A percentile compares a stretch with the other conserved stretches of the same genome.
These are phyloP conservation scores for Neonectria hederae DNA, from an alignment of 2,329 filamentous ascomycete genomes.

Conservation along the genomic window DNA sequence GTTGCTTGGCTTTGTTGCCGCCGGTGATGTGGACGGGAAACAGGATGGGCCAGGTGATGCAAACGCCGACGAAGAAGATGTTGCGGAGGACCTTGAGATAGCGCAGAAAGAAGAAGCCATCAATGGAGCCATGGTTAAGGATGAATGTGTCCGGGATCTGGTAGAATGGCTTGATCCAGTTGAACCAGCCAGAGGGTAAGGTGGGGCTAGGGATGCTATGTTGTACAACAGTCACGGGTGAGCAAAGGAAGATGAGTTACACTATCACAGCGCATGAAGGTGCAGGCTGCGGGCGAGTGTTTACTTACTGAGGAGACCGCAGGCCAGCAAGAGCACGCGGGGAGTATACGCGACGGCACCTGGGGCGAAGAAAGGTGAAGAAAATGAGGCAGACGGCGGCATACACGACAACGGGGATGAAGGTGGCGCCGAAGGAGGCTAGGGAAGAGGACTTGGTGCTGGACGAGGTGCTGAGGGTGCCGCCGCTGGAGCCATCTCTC, in stretches of 20 bases:
- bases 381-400: constrained; percentile 59
- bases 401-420: constrained; percentile 64
- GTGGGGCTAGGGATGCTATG: constrained; percentile 65
- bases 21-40: constrained; percentile 90
- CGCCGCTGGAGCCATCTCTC: constrained; percentile 46
- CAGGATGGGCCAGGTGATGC: constrained; percentile 87
- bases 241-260: neutral
- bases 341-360: constrained; percentile 62
- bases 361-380: constrained; percentile 60
- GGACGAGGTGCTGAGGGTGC: constrained; percentile 48
- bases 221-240: neutral
- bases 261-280: neutral
- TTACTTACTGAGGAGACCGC: constrained; percentile 52
- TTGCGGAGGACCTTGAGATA: constrained; percentile 75
- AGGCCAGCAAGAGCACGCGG: constrained; percentile 62
- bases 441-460: constrained; percentile 49
- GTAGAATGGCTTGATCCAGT: constrained; percentile 76
- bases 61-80: constrained; percentile 84
- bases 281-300: neutral
- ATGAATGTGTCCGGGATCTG: constrained; percentile 78
- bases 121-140: constrained; percentile 89
- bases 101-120: constrained; percentile 90
- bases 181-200: constrained; percentile 68
- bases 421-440: constrained; percentile 57
- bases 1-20: constrained; percentile 67